Evolutionary conservation across 2,329 filamentous ascomycete genomes (phyloP).

Genomic region (Colletotrichum limetticola): DNA sequence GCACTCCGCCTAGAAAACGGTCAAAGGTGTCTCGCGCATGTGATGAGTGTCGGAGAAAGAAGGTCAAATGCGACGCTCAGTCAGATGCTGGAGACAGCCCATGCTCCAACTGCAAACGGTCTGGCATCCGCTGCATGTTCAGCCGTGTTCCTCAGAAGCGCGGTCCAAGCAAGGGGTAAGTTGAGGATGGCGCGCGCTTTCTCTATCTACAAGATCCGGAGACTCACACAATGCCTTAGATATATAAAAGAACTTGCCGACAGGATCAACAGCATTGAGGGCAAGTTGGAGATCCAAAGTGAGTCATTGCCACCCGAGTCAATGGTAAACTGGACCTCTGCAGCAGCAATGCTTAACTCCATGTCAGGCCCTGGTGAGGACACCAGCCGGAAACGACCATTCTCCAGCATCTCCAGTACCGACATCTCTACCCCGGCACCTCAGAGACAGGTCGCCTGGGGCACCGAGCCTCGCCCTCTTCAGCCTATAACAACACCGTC

Average conservation of each 20-base stretch:
- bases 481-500: constrained; percentile 52
- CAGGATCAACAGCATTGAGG: constrained; percentile 83
- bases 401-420: constrained; percentile 48
- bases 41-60: constrained; percentile 89
- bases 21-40: constrained; percentile 90
- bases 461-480: constrained; percentile 57
- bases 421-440: constrained; percentile 48
- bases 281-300: constrained; percentile 71
- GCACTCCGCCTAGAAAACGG: constrained; percentile 77
- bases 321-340: neutral
- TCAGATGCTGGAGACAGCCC: constrained; percentile 78
- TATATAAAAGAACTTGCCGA: constrained; percentile 95
- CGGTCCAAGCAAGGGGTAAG: constrained; percentile 87
- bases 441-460: constrained; percentile 57
- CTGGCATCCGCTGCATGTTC: constrained; percentile 82
- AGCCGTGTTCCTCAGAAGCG: constrained; percentile 89
- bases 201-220: neutral
- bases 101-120: constrained; percentile 84
- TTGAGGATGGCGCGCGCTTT: constrained; percentile 13
- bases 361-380: constrained; percentile 34
- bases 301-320: constrained; percentile 3
- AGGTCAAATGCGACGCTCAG: constrained; percentile 87
- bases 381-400: constrained; percentile 45
- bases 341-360: neutral
- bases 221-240: constrained; percentile 51